Base-by-base conservation (phyloP, 2,329 filamentous ascomycete species). In the Ascomycota sp. region DNA sequence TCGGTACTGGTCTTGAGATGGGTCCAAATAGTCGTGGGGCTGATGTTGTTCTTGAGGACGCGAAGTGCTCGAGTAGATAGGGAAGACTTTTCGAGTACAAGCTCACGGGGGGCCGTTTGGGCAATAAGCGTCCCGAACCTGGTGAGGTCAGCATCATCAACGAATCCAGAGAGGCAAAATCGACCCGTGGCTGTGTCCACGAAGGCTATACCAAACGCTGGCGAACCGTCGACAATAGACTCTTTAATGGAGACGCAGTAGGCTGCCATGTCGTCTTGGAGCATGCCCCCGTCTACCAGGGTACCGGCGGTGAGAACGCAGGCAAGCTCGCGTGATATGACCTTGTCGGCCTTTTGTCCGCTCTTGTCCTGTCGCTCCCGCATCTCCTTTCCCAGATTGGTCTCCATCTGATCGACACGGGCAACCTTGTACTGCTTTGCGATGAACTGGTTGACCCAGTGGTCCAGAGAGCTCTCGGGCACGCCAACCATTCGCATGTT, bases 401-500 rank as follows among this genome's bases (percentile, higher is more conserved):
- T 92, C 55, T 98, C 89, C 63, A 85, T 85, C 50, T 98, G 89
- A 48, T 95, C 89, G 17, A 98, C 89, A 12, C 86, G 68, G 6
- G 89, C 89, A 31, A 98, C 91, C 53, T 98, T 98, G 68, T 74
- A 93, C 22, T 91, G 89, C 51, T 95, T 95, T 34, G 86, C 89
- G 25, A 98, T 85, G 43, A 98, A 98, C 44, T 98, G 89, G 43
- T 91, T 93, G 33, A 89, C 83, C 89, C 89, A 98, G 49, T 89
- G 75, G 44, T 89, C 81, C n/a, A 98, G 61, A 9, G 83, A 93
- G 45, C 82, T 79, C 51, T 98, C 89, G 0, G 89, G 89, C 0
- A 98, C 89, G 36, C 89, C 89, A 2, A 95, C 89, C 89, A 98
- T 98, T 40, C 86, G 79, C 89, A 98, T 98, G 50, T 98, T 98